These are phyloP conservation scores for Chlorella vulgaris DNA, from an alignment of 139 green algal species.

Conservation along the genomic window DNA sequence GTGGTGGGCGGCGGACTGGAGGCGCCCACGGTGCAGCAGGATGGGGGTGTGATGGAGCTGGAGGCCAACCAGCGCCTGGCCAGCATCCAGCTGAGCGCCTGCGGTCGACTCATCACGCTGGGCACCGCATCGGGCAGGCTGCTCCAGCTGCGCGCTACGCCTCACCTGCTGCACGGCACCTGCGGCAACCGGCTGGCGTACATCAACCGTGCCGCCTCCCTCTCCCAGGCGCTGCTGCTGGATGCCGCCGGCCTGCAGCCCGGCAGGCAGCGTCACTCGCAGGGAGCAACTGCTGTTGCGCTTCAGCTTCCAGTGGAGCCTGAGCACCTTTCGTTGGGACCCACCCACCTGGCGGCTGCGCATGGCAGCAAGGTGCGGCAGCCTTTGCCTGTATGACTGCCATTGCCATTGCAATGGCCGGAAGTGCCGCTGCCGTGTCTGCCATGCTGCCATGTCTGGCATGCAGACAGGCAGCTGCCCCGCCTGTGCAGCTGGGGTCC, in stretches of 20 bases:
- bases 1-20: constrained; percentile 10
- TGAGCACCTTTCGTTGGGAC: constrained; percentile 70
- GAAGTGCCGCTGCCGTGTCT: too few species aligned
- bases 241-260: not conserved
- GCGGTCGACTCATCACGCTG: constrained; percentile 75
- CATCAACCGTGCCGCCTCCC: not conserved
- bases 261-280: not conserved
- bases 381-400: not conserved
- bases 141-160: constrained; percentile 10
- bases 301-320: constrained; percentile 73
- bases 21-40: constrained; percentile 42
- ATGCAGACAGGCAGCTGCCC: too few species aligned
- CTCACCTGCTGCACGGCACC: constrained; percentile 19
- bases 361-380: constrained; percentile 74
- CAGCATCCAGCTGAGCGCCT: constrained; percentile 59
- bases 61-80: constrained; percentile 44
- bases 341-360: constrained; percentile 66
- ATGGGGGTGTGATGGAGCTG: constrained; percentile 64
- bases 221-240: not conserved
- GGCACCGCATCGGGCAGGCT: constrained; percentile 31
- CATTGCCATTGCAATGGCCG: not conserved
- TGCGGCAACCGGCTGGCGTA: not conserved
- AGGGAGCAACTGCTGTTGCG: not conserved
- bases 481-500: too few species aligned
- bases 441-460: too few species aligned